Evolutionary conservation across 257 asterid species (phyloP).

Genomic region (Nemophila menziesii): DNA sequence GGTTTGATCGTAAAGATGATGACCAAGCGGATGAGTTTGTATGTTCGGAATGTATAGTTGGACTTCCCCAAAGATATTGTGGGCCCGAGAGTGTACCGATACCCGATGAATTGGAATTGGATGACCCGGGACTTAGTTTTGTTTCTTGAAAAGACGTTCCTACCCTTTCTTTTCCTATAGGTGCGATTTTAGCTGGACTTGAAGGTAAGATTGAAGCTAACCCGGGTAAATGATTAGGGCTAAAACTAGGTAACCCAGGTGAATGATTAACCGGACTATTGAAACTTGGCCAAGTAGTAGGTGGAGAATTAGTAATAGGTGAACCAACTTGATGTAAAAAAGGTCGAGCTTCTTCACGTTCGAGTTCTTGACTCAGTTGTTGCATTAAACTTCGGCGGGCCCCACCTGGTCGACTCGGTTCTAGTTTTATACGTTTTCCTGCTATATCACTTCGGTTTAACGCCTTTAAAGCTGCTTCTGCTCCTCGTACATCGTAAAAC

Average conservation of each 20-base stretch:
- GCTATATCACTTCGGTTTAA: constrained; percentile 81
- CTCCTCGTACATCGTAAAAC: constrained; percentile 84
- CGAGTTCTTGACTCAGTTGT: constrained; percentile 83
- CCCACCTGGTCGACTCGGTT: constrained; percentile 97
- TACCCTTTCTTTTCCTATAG: constrained; percentile 65
- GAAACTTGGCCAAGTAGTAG: constrained; percentile 76
- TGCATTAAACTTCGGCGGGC: constrained; percentile 90
- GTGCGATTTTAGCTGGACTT: constrained; percentile 73
- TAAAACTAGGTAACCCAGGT: constrained; percentile 39
- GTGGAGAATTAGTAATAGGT: constrained; percentile 80
- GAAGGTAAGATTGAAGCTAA: constrained; percentile 83
- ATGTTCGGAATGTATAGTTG: constrained; percentile 47
- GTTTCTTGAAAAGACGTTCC: constrained; percentile 11
- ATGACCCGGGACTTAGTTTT: constrained; percentile 42
- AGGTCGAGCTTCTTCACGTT: constrained; percentile 58
- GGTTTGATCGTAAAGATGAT: constrained; percentile 36
- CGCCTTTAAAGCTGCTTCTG: constrained; percentile 95
- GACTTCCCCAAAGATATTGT: constrained; percentile 96
- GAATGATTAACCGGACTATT: constrained; percentile 80
- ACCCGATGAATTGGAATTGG: constrained; percentile 59
- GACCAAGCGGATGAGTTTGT: constrained; percentile 45
- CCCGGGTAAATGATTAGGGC: constrained; percentile 58
- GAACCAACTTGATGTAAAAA: constrained; percentile 67
- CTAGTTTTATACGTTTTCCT: constrained; percentile 91
- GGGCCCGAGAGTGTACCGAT: constrained; percentile 87